Evolutionary conservation across 495 filamentous ascomycete genomes (phyloP), one percentile per base, ranked within the genome.

Genomic region (Neurospora sp.): DNA sequence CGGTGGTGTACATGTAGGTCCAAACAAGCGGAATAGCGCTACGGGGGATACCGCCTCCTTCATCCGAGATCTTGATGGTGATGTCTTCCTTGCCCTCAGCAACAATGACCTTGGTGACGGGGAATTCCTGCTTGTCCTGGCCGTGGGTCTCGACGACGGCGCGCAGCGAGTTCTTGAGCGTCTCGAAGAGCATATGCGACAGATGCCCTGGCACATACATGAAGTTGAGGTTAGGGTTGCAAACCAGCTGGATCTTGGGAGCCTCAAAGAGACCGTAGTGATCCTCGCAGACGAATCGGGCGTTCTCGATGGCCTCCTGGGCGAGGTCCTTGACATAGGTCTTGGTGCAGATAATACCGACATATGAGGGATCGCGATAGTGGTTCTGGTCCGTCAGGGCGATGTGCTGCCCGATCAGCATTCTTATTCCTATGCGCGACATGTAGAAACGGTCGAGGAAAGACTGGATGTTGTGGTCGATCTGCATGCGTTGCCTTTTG

Each of bases 1-100:
- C 95, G 11, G 96, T 99, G 24, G 96, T 99, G 78, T 98, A 99
- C 96, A 98, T 99, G 79, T 99, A 99, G 36, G 96, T 99, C 96
- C 96, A 99, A 19, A 98, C 96, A 9, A 99, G 86, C 11, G 96
- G 96, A 72, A 99, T 98, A 39, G 92, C 87, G 74, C 91, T 93
- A 71, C 96, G 88, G 0, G 94, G 93, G 36, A 99, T 98, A 59
- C 96, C 96, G 74, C 96, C 96, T 59, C 96, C 96, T 81, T 99
- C 96, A 80, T 99, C 96, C 13, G 91, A 93, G 71, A 99, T 88
- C 83, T 99, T 99, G 84, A 99, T 97, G 2, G 96, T 98, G 76
- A 99, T 99, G 76, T 99, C 96, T 84, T 99, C 96, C 77, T 94
- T 94, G 43, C 96, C 96, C 81, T 98, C 95, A 11, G 96, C 94